These are phyloP conservation scores for Mucor ambiguus DNA, from an alignment of 371 early-diverging fungal genomes.

Conservation along the genomic window DNA sequence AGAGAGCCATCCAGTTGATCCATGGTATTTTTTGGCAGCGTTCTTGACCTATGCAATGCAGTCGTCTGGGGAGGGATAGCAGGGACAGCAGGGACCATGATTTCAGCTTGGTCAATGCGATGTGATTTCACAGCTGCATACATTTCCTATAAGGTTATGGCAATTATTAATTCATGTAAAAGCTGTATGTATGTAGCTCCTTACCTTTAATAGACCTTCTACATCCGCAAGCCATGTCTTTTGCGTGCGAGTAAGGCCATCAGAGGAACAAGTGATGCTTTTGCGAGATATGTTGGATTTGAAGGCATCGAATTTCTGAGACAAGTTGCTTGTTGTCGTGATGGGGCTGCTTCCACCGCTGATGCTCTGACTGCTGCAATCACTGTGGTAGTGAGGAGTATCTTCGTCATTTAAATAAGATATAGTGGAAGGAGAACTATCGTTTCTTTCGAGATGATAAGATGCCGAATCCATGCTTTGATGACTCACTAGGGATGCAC, in stretches of 20 bases:
- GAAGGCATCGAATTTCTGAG: slow-evolving; percentile 14
- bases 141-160: slow-evolving; percentile 25
- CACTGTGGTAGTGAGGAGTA: background rate
- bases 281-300: slow-evolving; percentile 23
- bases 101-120: slow-evolving; percentile 24
- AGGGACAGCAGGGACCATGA: background rate
- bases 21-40: slow-evolving; percentile 14
- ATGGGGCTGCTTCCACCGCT: background rate
- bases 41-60: slow-evolving; percentile 8
- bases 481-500: slow-evolving; percentile 10
- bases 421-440: slow-evolving; percentile 1
- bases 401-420: background rate
- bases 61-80: background rate
- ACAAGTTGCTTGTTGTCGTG: background rate
- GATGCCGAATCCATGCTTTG: slow-evolving; percentile 5
- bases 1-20: slow-evolving; percentile 2
- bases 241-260: slow-evolving; percentile 14
- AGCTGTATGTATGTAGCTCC: background rate
- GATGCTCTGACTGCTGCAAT: background rate
- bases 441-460: slow-evolving; percentile 8
- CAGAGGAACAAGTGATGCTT: background rate
- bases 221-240: slow-evolving; percentile 30
- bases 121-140: slow-evolving; percentile 27
- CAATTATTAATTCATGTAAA: slow-evolving; percentile 3
- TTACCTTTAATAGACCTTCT: slow-evolving; percentile 34